These are phyloP conservation scores for barley (Hordeum vulgare) DNA, from an alignment of 176 grass and related monocot genomes.

Conservation along the genomic window MorexV3_pseudomolecules_assembly NC_058524.1:632114696-632115195, in stretches of 20 bases:
- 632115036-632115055: constrained; percentile 38
- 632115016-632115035: constrained; percentile 25
- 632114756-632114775: constrained; percentile 33
- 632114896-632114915: constrained; percentile 52
- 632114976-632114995: constrained; percentile 40
- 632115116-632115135: constrained; percentile 62
- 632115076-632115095: constrained; percentile 47
- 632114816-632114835: constrained; percentile 55
- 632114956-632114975: constrained; percentile 44
- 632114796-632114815: constrained; percentile 30
- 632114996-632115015: constrained; percentile 37
- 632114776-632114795: constrained; percentile 53
- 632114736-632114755: constrained; percentile 48
- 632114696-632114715: constrained; percentile 67
- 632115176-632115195: constrained; percentile 43
- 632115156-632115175: constrained; percentile 45
- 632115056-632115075: constrained; percentile 37
- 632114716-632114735: constrained; percentile 38
- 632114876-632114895: constrained; percentile 47
- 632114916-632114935: constrained; percentile 24
- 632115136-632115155: constrained; percentile 57
- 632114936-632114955: constrained; percentile 46
- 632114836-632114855: constrained; percentile 55
- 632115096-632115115: constrained; percentile 54
- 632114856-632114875: constrained; percentile 66